phyloP scores from a whole-genome alignment of 2,329 filamentous ascomycete species.

The Escovopsis weberi region DNA sequence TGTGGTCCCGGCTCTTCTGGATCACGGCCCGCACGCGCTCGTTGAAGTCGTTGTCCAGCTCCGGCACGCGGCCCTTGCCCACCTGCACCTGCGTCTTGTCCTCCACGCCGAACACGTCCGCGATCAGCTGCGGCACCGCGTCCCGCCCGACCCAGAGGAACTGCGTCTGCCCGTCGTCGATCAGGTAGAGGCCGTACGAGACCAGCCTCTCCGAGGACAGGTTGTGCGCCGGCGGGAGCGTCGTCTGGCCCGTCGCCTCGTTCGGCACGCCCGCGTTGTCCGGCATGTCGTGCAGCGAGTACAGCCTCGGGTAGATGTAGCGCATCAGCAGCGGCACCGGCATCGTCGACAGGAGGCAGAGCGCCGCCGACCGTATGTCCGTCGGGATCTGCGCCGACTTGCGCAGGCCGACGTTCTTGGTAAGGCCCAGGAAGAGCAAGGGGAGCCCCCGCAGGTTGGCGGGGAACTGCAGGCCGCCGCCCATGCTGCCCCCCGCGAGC shows the following conservation, averaged over 20 bases:
- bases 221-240: slow-evolving; percentile 72
- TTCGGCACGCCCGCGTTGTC: slow-evolving; percentile 81
- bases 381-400: slow-evolving; percentile 90
- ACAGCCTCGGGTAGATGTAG: slow-evolving; percentile 77
- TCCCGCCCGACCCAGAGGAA: slow-evolving; percentile 95
- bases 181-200: slow-evolving; percentile 83
- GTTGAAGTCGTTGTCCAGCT: slow-evolving; percentile 92
- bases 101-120: slow-evolving; percentile 78
- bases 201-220: slow-evolving; percentile 79
- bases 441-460: slow-evolving; percentile 81
- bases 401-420: slow-evolving; percentile 88
- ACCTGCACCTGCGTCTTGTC: slow-evolving; percentile 77
- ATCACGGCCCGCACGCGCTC: slow-evolving; percentile 82
- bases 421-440: slow-evolving; percentile 80
- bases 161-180: slow-evolving; percentile 94
- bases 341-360: slow-evolving; percentile 87
- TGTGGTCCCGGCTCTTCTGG: slow-evolving; percentile 82
- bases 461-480: slow-evolving; percentile 85
- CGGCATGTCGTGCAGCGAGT: slow-evolving; percentile 91
- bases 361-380: slow-evolving; percentile 81
- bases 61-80: slow-evolving; percentile 75
- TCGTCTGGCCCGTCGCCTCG: slow-evolving; percentile 72
- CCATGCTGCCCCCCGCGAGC: slow-evolving; percentile 88
- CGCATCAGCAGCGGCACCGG: slow-evolving; percentile 82
- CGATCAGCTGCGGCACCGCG: slow-evolving; percentile 73